Conservation (phyloP, 352 stramenopile genomes). For the Globisporangium parvum region DNA sequence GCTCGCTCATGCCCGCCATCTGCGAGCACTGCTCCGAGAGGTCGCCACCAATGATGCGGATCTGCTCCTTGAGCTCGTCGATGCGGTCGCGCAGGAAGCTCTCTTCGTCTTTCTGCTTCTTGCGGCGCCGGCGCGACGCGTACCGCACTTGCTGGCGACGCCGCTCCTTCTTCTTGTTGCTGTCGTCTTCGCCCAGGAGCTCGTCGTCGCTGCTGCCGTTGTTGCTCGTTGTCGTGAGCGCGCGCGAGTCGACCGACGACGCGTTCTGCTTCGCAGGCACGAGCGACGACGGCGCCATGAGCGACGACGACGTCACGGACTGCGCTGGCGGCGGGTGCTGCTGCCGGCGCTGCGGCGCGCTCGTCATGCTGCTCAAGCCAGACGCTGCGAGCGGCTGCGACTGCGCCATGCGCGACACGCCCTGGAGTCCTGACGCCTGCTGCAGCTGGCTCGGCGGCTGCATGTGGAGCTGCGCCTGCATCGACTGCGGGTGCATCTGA, state of each 20-base stretch:
- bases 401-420: conserved; percentile 8
- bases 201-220: conserved; percentile 63
- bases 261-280: conserved; percentile 27
- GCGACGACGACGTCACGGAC: conserved; percentile 17
- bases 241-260: conserved; percentile 29
- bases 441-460: conserved; percentile 13
- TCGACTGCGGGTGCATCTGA: conserved; percentile 15
- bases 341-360: conserved; percentile 1
- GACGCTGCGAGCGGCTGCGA: too few species aligned
- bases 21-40: conserved; percentile 73
- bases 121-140: conserved; percentile 67
- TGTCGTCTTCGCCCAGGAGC: conserved; percentile 40
- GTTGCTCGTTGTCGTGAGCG: conserved; percentile 38
- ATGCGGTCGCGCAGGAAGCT: conserved; percentile 76
- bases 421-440: conserved; percentile 10
- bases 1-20: conserved; percentile 78
- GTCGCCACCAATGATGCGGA: conserved; percentile 74
- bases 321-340: conserved; percentile 12
- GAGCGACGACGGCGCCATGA: conserved; percentile 27
- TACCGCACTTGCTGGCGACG: conserved; percentile 74
- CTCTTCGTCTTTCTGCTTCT: conserved; percentile 84
- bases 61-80: conserved; percentile 80
- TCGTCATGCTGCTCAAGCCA: not conserved
- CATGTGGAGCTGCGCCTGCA: conserved; percentile 16
- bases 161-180: conserved; percentile 76